These are phyloP conservation scores for Tricholoma matsutake DNA, from an alignment of 768 basidiomycete genomes.

Conservation along the genomic window DNA sequence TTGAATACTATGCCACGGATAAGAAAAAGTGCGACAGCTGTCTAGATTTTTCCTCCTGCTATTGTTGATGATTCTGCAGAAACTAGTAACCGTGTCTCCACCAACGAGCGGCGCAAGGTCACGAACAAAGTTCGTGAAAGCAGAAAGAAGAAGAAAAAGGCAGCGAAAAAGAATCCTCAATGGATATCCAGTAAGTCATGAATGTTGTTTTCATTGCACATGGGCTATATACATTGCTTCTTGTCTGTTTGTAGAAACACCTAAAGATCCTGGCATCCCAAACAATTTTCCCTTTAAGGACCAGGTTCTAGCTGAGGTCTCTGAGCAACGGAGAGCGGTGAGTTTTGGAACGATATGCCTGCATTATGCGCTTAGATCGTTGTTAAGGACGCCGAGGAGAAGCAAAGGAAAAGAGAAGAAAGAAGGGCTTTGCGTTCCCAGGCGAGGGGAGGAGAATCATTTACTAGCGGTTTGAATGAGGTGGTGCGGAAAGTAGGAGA, in stretches of 20 bases:
- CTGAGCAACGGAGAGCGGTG: constrained; percentile 75
- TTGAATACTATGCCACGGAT: constrained; percentile 10
- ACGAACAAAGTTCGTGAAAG: constrained; percentile 75
- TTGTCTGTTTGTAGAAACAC: constrained; percentile 48
- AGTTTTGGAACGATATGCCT: constrained; percentile 17
- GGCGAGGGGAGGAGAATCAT: constrained; percentile 15
- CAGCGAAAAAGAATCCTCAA: constrained; percentile 72
- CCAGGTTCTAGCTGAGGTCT: constrained; percentile 87
- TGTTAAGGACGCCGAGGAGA: constrained; percentile 73
- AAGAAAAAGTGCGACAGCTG: constrained; percentile 10
- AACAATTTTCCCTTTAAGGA: constrained; percentile 94
- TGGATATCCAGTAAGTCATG: constrained; percentile 82
- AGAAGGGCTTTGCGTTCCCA: constrained; percentile 42
- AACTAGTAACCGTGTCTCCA: constrained; percentile 79
- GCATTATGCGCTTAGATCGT: constrained; percentile 1
- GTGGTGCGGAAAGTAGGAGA: constrained; percentile 24
- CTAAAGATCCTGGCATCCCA: constrained; percentile 92
- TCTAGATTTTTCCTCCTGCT: not conserved
- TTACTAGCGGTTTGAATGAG: not conserved
- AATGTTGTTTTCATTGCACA: not conserved
- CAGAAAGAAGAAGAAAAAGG: constrained; percentile 71
- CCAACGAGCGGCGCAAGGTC: constrained; percentile 68
- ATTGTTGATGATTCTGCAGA: constrained; percentile 41
- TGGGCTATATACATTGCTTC: not conserved
- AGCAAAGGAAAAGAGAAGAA: constrained; percentile 60